A percentile compares a stretch with the other conserved stretches of the same genome.
phyloP scores from a whole-genome alignment of 257 asterid genomes.

The Solanum pennellii region DNA sequence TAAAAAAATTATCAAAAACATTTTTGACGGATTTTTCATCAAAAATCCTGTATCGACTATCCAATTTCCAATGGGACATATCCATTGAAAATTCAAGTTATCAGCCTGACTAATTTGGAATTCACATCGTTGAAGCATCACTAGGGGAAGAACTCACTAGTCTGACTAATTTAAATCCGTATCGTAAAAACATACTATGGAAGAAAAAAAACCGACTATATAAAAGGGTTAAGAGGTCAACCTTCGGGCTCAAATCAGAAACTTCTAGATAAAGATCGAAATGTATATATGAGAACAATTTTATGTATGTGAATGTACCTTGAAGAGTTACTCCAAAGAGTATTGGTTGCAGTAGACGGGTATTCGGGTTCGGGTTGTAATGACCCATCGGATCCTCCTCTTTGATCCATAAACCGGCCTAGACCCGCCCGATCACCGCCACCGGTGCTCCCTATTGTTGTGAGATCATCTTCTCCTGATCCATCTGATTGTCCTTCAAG shows the following conservation, averaged over 20 bases:
- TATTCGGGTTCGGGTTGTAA: constrained; percentile 40
- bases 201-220: background rate
- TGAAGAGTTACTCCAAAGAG: constrained; percentile 89
- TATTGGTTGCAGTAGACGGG: constrained; percentile 34
- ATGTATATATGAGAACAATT: background rate
- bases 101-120: background rate
- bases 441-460: constrained; percentile 54
- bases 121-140: background rate
- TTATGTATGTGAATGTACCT: constrained; percentile 27
- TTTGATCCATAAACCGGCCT: constrained; percentile 42
- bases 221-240: too few relatives aligned
- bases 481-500: constrained; percentile 84
- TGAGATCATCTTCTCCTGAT: constrained; percentile 83
- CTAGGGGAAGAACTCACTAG: background rate
- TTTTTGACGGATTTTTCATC: background rate
- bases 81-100: too few relatives aligned
- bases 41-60: too few relatives aligned
- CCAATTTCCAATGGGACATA: background rate
- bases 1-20: too few relatives aligned
- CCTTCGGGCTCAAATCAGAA: background rate
- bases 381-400: constrained; percentile 48
- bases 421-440: constrained; percentile 21
- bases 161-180: background rate
- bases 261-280: background rate
- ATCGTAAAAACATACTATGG: background rate